These are phyloP conservation scores for Backusella mclennaniae DNA, from an alignment of 192 early-diverging fungal species.

Conservation along the genomic window DNA sequence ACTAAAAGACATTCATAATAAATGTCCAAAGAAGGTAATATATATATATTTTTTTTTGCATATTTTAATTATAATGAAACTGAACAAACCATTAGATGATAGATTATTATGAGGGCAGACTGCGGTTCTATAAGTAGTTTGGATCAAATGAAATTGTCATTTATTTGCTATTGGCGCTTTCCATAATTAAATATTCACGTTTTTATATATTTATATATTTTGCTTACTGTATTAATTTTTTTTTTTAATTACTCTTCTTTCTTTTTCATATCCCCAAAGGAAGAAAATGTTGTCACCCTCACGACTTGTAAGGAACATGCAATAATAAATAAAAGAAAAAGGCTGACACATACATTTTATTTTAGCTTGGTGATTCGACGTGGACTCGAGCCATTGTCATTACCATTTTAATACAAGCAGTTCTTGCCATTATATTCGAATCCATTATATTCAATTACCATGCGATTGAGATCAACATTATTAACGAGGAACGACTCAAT, in stretches of 20 bases:
- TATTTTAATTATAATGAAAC: not conserved
- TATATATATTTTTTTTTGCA: too few relatives aligned
- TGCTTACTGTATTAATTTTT: not conserved
- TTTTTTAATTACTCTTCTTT: not conserved
- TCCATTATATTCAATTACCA: slow-evolving; percentile 31
- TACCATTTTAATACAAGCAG: slow-evolving; percentile 26
- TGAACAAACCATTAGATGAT: slow-evolving; percentile 5
- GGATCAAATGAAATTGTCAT: not conserved
- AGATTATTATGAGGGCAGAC: slow-evolving; percentile 3
- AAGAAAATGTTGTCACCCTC: not conserved
- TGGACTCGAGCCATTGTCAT: slow-evolving; percentile 38
- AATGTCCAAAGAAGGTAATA: slow-evolving; percentile 9
- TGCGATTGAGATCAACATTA: slow-evolving; percentile 23
- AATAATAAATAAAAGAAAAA: not conserved
- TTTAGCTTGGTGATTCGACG: slow-evolving; percentile 40
- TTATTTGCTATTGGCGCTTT: slow-evolving; percentile 1
- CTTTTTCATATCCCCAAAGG: not conserved
- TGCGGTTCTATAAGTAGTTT: slow-evolving; percentile 13
- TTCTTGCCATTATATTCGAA: slow-evolving; percentile 37
- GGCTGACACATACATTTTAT: not conserved
- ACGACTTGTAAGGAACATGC: not conserved
- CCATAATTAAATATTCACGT: slow-evolving; percentile 10
- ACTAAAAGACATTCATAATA: slow-evolving; percentile 4
- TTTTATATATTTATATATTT: not conserved
- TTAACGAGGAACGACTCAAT: slow-evolving; percentile 27